phyloP scores from a whole-genome alignment of 495 filamentous ascomycete genomes.

The Parachaetomium inaequale region DNA sequence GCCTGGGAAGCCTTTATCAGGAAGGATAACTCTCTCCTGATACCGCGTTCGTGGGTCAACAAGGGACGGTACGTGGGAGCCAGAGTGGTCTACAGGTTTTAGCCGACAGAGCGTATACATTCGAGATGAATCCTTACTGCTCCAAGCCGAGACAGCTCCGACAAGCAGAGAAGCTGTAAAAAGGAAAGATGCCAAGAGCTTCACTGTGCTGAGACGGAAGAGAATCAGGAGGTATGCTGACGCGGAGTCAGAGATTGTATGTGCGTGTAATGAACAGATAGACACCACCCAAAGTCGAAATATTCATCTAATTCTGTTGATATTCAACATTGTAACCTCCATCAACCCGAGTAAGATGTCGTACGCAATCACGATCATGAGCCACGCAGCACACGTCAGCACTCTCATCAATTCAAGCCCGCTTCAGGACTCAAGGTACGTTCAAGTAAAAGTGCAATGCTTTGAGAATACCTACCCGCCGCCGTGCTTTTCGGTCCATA shows the following conservation, averaged over 20 bases:
- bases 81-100: not conserved
- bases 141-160: not conserved
- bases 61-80: not conserved
- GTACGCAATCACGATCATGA: not conserved
- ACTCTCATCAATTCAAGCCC: not conserved
- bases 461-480: no score
- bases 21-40: not conserved
- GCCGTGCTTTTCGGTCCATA: no score
- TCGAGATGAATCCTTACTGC: not conserved
- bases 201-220: not conserved
- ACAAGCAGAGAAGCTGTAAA: not conserved
- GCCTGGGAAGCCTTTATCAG: not conserved
- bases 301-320: not conserved
- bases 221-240: not conserved
- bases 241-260: not conserved
- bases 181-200: not conserved
- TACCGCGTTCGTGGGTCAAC: not conserved
- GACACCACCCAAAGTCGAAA: not conserved
- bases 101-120: not conserved
- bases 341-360: not conserved
- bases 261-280: not conserved
- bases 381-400: not conserved
- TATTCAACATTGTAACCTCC: not conserved
- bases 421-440: no score
- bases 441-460: no score